phyloP scores from a whole-genome alignment of 2,329 filamentous ascomycete genomes.

The Colletotrichum euphorbiae region DNA sequence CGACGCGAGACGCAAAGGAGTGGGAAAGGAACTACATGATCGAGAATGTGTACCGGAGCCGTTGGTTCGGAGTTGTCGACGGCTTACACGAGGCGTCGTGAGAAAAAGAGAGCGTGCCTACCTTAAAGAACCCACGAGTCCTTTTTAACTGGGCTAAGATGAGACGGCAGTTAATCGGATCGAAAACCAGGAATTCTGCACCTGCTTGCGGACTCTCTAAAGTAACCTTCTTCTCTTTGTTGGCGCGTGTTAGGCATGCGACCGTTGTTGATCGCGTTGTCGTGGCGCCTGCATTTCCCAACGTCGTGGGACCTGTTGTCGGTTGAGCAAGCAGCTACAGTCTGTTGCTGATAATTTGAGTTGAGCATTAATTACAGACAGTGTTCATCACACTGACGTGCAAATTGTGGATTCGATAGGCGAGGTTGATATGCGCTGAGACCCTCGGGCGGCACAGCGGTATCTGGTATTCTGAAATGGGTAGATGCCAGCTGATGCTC shows the following conservation, averaged over 20 bases:
- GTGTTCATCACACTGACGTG: constrained; percentile 32
- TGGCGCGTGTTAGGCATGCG: not conserved
- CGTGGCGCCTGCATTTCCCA: constrained; percentile 5
- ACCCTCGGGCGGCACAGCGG: constrained; percentile 32
- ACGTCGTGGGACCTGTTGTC: constrained; percentile 4
- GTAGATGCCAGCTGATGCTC: constrained; percentile 34
- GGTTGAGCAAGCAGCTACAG: not conserved
- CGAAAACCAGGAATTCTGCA: constrained; percentile 17
- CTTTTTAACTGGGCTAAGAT: constrained; percentile 15
- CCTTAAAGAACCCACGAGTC: constrained; percentile 31
- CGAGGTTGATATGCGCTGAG: constrained; percentile 26
- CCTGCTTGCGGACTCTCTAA: constrained; percentile 34
- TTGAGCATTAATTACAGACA: constrained; percentile 20
- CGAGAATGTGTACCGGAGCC: constrained; percentile 4
- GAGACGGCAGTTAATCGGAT: constrained; percentile 25
- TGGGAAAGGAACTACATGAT: not conserved
- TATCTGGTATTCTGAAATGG: constrained; percentile 17
- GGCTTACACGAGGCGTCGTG: constrained; percentile 10
- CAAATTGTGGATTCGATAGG: constrained; percentile 32
- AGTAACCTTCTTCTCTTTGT: constrained; percentile 32
- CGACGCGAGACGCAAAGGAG: not conserved
- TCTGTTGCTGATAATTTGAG: constrained; percentile 1
- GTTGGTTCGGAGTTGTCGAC: constrained; percentile 1
- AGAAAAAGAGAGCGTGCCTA: constrained; percentile 37
- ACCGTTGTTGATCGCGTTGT: constrained; percentile 4